Evolutionary conservation across 208 protist species (phyloP), one percentile per base, ranked within the genome.

Genomic region (Acanthamoeba royreba): DNA sequence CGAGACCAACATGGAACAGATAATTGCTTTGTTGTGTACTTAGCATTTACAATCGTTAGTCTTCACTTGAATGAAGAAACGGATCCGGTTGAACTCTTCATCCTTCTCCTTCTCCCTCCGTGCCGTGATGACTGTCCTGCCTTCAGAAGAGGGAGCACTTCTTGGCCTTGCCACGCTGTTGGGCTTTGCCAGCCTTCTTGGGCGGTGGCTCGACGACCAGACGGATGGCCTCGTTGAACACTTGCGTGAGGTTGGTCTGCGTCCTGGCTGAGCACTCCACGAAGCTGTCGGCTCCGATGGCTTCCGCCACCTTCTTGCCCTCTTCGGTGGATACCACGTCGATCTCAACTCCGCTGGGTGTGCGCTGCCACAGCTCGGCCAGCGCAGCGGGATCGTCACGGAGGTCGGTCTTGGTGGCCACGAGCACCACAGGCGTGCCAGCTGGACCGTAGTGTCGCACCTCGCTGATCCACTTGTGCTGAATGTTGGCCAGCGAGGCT

Each of bases 181-280:
- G 2, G 4, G 35, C 28, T 25, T 86, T 97, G 98, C 8, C 98
- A 93, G 87, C 94, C 95, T 31, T 97, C 93, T 93, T 98, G 97
- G n/a, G 97, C 42, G n/a, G 81, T 4, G 81, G 81, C 13, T 33
- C n/a, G 38, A 97, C 93, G 40, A 93, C 97, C 40, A 93, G 74
- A 33, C 96, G 81, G 52, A 98, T 98, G 31, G 97, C 97, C 53
- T 96, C 94, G 87, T 98, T 96, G 61, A 98, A 98, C n/a, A 98
- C 96, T 45, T 25, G 53, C 69, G 97, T 98, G 15, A 98, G 88
- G 88, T 93, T 94, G 3, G 97, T 92, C 87, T 98, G 97, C 31
- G 96, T 98, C 8, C 96, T 92, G 19, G 98, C 98, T 45, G 95
- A 98, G 96, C 98, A 99, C 91, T 98, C 98, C 11, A 98, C 42